Percentiles rank a stretch among this genome's conserved stretches.
phyloP scores from a whole-genome alignment of 441 rosid genomes.

The Codiaeum variegatum region DNA sequence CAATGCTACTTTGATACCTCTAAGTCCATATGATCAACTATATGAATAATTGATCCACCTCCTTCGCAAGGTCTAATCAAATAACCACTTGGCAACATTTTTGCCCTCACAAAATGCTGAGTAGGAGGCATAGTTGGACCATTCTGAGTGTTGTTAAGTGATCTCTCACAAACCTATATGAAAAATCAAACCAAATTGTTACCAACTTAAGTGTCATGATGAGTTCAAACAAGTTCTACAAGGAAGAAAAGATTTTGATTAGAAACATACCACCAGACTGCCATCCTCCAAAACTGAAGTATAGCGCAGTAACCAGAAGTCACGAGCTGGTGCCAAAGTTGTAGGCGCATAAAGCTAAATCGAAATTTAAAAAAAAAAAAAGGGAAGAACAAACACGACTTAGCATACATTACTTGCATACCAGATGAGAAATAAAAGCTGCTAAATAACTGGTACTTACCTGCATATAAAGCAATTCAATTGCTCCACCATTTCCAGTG shows the following conservation, averaged over 20 bases:
- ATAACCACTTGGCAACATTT: conserved; percentile 92
- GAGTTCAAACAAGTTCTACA: not conserved
- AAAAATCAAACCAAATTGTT: conserved; percentile 9
- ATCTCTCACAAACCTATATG: conserved; percentile 83
- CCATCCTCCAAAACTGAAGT: conserved; percentile 96
- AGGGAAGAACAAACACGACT: not conserved
- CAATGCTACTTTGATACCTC: conserved; percentile 44
- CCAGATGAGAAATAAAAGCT: not conserved
- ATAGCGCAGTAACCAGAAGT: conserved; percentile 93
- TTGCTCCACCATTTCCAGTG: conserved; percentile 90
- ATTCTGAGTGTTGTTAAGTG: conserved; percentile 84
- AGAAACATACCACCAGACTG: conserved; percentile 80
- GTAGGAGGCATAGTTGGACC: conserved; percentile 93
- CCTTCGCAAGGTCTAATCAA: conserved; percentile 94
- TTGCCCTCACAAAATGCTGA: conserved; percentile 94
- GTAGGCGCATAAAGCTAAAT: conserved; percentile 90
- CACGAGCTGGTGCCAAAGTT: conserved; percentile 93
- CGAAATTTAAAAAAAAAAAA: not conserved
- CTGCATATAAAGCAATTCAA: conserved; percentile 96
- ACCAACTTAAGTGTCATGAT: not conserved
- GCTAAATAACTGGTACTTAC: conserved; percentile 25
- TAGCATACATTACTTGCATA: not conserved
- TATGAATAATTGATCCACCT: conserved; percentile 89
- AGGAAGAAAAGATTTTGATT: not conserved
- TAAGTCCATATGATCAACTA: conserved; percentile 92